These are phyloP conservation scores for Suillus americanus DNA, from an alignment of 768 basidiomycete species.

Conservation along the genomic window DNA sequence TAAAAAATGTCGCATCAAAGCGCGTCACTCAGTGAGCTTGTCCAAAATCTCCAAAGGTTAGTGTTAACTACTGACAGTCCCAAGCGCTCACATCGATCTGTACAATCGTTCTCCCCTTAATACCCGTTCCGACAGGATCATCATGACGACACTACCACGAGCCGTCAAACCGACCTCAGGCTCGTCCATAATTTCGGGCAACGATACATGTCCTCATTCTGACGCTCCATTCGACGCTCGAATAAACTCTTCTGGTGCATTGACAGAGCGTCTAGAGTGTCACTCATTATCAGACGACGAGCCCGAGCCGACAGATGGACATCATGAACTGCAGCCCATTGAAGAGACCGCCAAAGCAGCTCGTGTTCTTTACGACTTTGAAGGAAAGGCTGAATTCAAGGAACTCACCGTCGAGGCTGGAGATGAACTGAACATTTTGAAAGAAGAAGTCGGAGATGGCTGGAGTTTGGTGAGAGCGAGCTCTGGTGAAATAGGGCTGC, in stretches of 20 bases:
- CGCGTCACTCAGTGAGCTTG: too few species aligned
- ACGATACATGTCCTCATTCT: constrained; percentile 29
- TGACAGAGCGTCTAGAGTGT: constrained; percentile 62
- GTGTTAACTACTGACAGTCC: too few species aligned
- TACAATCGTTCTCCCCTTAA: not conserved
- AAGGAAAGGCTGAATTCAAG: constrained; percentile 72
- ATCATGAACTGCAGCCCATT: constrained; percentile 19
- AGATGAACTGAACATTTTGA: constrained; percentile 68
- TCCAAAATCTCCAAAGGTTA: too few species aligned
- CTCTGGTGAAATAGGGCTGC: constrained; percentile 61
- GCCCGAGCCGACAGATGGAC: constrained; percentile 33
- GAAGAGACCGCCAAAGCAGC: constrained; percentile 37
- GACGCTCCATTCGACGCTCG: constrained; percentile 66
- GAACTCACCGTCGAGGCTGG: constrained; percentile 71
- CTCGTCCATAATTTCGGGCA: constrained; percentile 12
- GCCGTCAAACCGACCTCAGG: constrained; percentile 25
- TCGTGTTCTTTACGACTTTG: constrained; percentile 70
- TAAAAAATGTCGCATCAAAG: too few species aligned
- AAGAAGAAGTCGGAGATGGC: constrained; percentile 71
- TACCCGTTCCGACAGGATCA: not conserved
- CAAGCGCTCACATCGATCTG: too few species aligned
- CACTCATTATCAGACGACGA: constrained; percentile 54
- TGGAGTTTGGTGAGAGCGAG: constrained; percentile 72
- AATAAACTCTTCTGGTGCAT: constrained; percentile 74
- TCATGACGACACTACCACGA: constrained; percentile 36